A percentile compares a stretch with the other conserved stretches of the same genome.
These are phyloP conservation scores for Phaffomyces antillensis DNA, from an alignment of 805 yeast genomes.

Conservation along the genomic window DNA sequence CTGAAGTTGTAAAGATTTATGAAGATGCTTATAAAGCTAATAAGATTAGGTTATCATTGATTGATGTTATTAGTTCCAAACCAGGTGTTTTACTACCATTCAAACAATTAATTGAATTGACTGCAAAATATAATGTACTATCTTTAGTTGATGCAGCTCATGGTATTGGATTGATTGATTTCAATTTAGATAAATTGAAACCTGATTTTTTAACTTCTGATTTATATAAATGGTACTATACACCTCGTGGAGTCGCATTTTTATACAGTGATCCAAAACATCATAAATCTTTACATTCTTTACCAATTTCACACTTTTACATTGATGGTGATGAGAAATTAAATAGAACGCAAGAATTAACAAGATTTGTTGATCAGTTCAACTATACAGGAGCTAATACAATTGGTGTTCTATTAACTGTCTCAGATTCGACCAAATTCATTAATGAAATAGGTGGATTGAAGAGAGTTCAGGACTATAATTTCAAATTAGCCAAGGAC, in stretches of 20 bases:
- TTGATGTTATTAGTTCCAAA: conserved; percentile 54
- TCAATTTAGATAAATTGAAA: conserved; percentile 32
- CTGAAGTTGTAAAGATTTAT: conserved; percentile 30
- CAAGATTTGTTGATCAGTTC: conserved; percentile 34
- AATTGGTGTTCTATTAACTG: conserved; percentile 34
- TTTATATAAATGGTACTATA: conserved; percentile 62
- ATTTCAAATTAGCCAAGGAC: conserved; percentile 34
- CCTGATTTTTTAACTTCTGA: conserved; percentile 61
- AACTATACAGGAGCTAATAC: conserved; percentile 43
- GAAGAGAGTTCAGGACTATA: conserved; percentile 40
- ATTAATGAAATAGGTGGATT: conserved; percentile 51
- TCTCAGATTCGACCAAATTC: conserved; percentile 47
- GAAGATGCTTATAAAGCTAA: conserved; percentile 23
- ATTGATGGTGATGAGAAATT: conserved; percentile 26
- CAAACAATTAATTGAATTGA: conserved; percentile 36
- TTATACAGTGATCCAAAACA: conserved; percentile 48
- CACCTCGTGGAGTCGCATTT: conserved; percentile 52
- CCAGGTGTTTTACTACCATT: conserved; percentile 60
- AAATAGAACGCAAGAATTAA: conserved; percentile 4
- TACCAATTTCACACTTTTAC: conserved; percentile 51
- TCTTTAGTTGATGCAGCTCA: conserved; percentile 73
- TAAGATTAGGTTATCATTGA: conserved; percentile 36
- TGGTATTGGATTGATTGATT: conserved; percentile 46
- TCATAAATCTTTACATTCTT: conserved; percentile 43
- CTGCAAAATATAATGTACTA: conserved; percentile 38